A percentile compares a stretch with the other conserved stretches of the same genome.
phyloP scores from a whole-genome alignment of 148 eudicot species.

The Chenopodium quinoa region DNA sequence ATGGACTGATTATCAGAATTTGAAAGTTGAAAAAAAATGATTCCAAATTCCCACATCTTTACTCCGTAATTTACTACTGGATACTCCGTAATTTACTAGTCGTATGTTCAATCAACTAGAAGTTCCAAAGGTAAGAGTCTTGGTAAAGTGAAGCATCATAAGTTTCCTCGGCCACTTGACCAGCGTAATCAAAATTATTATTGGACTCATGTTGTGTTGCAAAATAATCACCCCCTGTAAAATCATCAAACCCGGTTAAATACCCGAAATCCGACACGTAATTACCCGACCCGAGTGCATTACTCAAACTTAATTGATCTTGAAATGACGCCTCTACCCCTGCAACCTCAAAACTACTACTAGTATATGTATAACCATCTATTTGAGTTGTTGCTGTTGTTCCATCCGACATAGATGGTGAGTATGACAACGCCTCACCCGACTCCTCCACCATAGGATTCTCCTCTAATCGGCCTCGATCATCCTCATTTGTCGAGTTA shows the following conservation, averaged over 20 bases:
- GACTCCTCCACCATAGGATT: conserved; percentile 19
- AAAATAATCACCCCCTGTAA: conserved; percentile 23
- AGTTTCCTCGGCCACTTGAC: conserved; percentile 34
- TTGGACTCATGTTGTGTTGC: conserved; percentile 21
- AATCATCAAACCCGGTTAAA: conserved; percentile 59
- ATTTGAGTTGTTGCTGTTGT: conserved; percentile 14
- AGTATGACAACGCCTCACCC: conserved; percentile 27
- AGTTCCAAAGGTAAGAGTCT: conserved; percentile 56
- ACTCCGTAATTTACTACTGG: too few species aligned
- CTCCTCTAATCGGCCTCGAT: background rate
- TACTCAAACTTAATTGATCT: conserved; percentile 29
- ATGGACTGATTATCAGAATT: background rate
- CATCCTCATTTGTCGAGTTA: background rate
- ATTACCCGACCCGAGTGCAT: conserved; percentile 36
- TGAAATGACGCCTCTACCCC: conserved; percentile 39
- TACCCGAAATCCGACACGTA: conserved; percentile 43
- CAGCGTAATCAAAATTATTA: conserved; percentile 2
- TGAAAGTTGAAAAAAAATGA: conserved; percentile 11
- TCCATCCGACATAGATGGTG: conserved; percentile 36
- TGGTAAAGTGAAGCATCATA: conserved; percentile 35
- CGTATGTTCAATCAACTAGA: conserved; percentile 22
- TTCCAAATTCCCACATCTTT: background rate
- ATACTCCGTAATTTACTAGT: background rate
- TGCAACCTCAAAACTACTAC: conserved; percentile 2
- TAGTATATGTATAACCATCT: background rate